These are phyloP conservation scores for Erigeron canadensis DNA, from an alignment of 129 eudicot species.

Conservation along the genomic window DNA sequence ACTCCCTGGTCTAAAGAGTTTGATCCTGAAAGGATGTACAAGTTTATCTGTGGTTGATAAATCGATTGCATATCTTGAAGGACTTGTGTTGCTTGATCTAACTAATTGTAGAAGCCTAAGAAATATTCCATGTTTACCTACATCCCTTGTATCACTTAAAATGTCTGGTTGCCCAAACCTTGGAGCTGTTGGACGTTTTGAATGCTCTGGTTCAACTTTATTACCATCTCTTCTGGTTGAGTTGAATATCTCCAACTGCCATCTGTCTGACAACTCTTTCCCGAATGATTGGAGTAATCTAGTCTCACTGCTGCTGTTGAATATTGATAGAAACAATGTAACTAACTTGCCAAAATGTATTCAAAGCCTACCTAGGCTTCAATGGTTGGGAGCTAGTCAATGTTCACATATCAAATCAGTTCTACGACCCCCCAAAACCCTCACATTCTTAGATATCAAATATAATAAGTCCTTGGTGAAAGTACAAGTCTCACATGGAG, in stretches of 20 bases:
- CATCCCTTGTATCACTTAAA: constrained; percentile 6
- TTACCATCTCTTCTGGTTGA: neutral
- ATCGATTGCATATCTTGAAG: constrained; percentile 2
- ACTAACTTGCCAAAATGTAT: too few species aligned
- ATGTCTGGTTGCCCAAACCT: constrained; percentile 16
- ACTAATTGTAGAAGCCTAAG: neutral
- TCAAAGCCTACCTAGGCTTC: too few species aligned
- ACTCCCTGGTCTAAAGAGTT: constrained; percentile 13
- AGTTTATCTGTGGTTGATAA: neutral
- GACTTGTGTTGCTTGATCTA: constrained; percentile 1
- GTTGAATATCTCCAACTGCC: neutral
- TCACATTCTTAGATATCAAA: accelerated
- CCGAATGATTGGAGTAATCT: constrained; percentile 20
- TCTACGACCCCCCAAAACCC: neutral
- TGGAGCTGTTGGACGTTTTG: constrained; percentile 12
- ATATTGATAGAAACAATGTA: too few species aligned
- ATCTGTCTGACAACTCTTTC: constrained; percentile 9
- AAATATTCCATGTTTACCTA: constrained; percentile 13
- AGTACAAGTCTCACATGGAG: neutral
- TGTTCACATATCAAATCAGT: constrained; percentile 10
- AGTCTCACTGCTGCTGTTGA: neutral
- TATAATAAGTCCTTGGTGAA: neutral
- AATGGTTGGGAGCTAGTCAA: too few species aligned
- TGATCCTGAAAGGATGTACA: neutral
- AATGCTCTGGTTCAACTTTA: constrained; percentile 1